Conservation (phyloP, 495 filamentous ascomycete genomes). For the Pyronema domesticum region DNA sequence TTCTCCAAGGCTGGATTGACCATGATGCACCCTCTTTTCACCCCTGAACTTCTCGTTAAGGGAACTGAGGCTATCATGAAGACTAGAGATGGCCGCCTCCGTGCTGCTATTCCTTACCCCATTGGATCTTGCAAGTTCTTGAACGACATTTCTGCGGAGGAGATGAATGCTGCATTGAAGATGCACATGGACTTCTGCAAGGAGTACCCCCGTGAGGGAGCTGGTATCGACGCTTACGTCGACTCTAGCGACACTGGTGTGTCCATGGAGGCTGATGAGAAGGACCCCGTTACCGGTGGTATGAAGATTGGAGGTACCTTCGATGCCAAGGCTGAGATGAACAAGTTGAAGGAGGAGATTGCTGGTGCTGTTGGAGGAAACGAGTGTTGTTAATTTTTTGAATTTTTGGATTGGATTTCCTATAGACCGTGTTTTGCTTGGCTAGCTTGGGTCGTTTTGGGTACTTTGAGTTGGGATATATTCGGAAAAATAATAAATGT, state of each 20-base stretch:
- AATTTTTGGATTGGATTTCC: not conserved
- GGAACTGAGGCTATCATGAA: conserved; percentile 44
- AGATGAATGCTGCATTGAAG: conserved; percentile 34
- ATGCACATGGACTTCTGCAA: conserved; percentile 38
- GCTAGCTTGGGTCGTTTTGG: no score
- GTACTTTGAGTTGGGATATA: no score
- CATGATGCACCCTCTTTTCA: conserved; percentile 44
- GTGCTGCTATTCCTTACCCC: conserved; percentile 40
- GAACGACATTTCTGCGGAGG: conserved; percentile 35
- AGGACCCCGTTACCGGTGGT: conserved; percentile 5
- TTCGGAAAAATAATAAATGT: no score
- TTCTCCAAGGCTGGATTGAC: conserved; percentile 45
- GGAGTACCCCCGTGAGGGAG: conserved; percentile 37
- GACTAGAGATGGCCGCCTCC: conserved; percentile 42
- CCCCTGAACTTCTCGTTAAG: conserved; percentile 39
- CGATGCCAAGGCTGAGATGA: not conserved
- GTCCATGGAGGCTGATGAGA: conserved; percentile 5
- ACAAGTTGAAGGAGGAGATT: conserved; percentile 4
- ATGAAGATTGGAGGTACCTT: not conserved
- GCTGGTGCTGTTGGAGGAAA: not conserved
- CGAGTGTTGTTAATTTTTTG: not conserved
- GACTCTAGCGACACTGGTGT: conserved; percentile 41
- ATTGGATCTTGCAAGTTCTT: conserved; percentile 40
- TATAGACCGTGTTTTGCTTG: no score
- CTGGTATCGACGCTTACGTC: conserved; percentile 42